Base-by-base conservation (phyloP, 345 rosid genomes). In the Pugionium cornutum region DNA sequence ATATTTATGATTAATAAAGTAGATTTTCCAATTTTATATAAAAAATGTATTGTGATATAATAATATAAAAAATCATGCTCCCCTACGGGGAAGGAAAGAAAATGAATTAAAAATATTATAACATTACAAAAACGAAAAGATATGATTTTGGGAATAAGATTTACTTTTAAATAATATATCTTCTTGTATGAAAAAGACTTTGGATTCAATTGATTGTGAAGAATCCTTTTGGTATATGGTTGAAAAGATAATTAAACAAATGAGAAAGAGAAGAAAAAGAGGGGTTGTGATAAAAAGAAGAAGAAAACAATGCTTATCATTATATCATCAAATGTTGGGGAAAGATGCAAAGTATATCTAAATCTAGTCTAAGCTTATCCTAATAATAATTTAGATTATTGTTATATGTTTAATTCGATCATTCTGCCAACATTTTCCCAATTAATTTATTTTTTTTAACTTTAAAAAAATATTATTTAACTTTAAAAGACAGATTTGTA, bases 81-180 rank as follows among this genome's bases (percentile, higher is more conserved):
- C n/a, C n/a, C n/a, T n/a, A n/a, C n/a, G n/a, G n/a, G n/a, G n/a
- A n/a, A n/a, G n/a, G n/a, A n/a, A n/a, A n/a, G n/a, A n/a, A n/a
- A n/a, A n/a, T n/a, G n/a, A n/a, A n/a, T n/a, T n/a, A n/a, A n/a
- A 34, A 34, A 34, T 3, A 3, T 34, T 34, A 34, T 5, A 34
- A 34, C 36, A 34, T 34, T 3, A 5, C 40, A 36, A 4, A 31
- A 37, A 59, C 9, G 31, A 18, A 47, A 59, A 66, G 64, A 65
- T 72, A 50, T 58, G 56, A 65, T 65, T 67, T 74, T 61, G 68
- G 64, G 77, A 74, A 74, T 61, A 61, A 33, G 68, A 60, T 30
- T 36, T 56, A 61, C 62, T 39, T 73, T 73, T 53, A 44, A 62
- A 67, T 64, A 74, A 58, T 65, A 50, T 66, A 62, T 72, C 62